Evolutionary conservation across 208 protist genomes (phyloP).

Genomic region (Pavlovales sp.): DNA sequence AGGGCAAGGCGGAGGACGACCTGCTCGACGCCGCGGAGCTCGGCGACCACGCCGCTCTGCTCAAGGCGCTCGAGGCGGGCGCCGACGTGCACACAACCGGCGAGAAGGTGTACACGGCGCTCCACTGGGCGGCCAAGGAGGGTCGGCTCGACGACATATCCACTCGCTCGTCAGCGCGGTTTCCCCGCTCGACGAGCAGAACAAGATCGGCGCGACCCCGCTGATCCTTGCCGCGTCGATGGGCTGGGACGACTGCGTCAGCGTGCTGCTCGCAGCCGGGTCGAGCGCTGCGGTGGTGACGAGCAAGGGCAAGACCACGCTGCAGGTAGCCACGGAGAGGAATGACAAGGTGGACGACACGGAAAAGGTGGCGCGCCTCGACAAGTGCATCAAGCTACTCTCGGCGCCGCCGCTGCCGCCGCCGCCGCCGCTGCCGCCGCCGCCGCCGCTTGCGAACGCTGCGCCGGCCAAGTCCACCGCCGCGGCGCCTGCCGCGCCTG

Average conservation of each 20-base stretch:
- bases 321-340: slow-evolving; percentile 8
- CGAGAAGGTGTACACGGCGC: not conserved
- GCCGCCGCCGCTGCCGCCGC: too few species aligned
- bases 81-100: not conserved
- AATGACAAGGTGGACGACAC: not conserved
- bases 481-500: too few species aligned
- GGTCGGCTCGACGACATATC: slow-evolving; percentile 12
- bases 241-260: slow-evolving; percentile 36
- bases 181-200: not conserved
- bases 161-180: not conserved
- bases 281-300: not conserved
- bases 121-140: slow-evolving; percentile 37
- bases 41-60: slow-evolving; percentile 26
- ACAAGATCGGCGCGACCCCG: slow-evolving; percentile 8
- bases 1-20: slow-evolving; percentile 1
- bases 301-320: slow-evolving; percentile 1
- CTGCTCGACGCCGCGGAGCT: slow-evolving; percentile 20
- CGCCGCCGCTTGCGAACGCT: too few species aligned
- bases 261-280: not conserved
- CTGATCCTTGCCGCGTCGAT: not conserved
- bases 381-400: not conserved
- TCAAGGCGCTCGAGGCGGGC: slow-evolving; percentile 1
- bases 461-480: too few species aligned
- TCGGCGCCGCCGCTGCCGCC: too few species aligned
- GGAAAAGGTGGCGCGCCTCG: not conserved